Evolutionary conservation across 2,329 filamentous ascomycete genomes (phyloP).

Genomic region (Neofusicoccum laricinum): DNA sequence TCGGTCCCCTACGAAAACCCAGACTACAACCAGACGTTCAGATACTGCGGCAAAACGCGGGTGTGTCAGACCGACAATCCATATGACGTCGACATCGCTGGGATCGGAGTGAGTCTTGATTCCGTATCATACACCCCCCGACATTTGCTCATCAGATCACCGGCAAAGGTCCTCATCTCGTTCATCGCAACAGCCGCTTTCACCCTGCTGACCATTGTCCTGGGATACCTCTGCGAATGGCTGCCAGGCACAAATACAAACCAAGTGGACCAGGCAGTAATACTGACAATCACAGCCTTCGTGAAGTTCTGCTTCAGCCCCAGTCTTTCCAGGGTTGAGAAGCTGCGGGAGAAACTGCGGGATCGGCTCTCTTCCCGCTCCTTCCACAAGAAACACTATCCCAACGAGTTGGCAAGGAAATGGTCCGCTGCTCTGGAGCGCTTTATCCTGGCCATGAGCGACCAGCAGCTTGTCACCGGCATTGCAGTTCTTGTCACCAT

Average conservation of each 20-base stretch:
- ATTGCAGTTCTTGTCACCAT: conserved; percentile 24
- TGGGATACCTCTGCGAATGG: conserved; percentile 2
- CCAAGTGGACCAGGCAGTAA: background rate
- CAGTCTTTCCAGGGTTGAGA: background rate
- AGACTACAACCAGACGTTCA: background rate
- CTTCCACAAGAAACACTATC: background rate
- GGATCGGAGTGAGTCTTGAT: background rate
- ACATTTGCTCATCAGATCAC: background rate
- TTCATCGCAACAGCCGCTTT: conserved; percentile 4
- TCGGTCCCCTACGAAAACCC: background rate
- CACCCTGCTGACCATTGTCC: background rate
- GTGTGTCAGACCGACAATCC: background rate
- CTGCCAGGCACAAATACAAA: background rate
- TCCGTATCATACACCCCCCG: background rate
- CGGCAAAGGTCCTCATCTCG: background rate
- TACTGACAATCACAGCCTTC: background rate
- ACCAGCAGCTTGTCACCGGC: conserved; percentile 27
- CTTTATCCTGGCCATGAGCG: conserved; percentile 29
- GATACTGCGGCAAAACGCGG: background rate
- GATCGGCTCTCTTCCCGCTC: background rate
- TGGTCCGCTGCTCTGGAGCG: conserved; percentile 15
- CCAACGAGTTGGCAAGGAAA: background rate
- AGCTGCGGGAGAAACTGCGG: background rate
- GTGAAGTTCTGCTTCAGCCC: conserved; percentile 1
- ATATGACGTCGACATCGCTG: conserved; percentile 7